A percentile compares a stretch with the other conserved stretches of the same genome.
Evolutionary conservation across 179 eudicot species (phyloP).

Genomic region (Dionaea muscipula): DNA sequence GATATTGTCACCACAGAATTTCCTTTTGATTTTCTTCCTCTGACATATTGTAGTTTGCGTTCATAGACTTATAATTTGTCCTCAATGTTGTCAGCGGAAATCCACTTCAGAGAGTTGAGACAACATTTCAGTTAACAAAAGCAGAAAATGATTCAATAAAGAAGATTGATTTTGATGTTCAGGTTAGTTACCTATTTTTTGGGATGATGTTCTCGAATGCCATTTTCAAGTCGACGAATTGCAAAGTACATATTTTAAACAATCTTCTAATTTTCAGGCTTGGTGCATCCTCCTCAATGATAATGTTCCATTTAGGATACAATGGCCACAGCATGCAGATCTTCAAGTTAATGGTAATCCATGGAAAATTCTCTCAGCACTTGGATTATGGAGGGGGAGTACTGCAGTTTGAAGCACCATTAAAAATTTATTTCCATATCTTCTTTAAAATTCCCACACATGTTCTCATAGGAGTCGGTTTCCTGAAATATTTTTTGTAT

Average conservation of each 20-base stretch:
- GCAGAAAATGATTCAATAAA: slow-evolving; percentile 58
- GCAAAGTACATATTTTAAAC: no score
- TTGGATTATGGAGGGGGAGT: background rate
- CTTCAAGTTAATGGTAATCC: slow-evolving; percentile 92
- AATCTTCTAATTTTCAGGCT: slow-evolving; percentile 41
- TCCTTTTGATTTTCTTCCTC: no score
- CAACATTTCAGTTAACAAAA: slow-evolving; percentile 73
- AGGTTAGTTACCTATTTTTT: slow-evolving; percentile 36
- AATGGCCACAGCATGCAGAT: slow-evolving; percentile 94
- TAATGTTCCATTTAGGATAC: slow-evolving; percentile 94
- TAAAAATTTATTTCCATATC: no score
- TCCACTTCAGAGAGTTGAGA: slow-evolving; percentile 71
- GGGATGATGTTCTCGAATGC: background rate
- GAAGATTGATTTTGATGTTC: slow-evolving; percentile 75
- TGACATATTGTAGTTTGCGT: no score
- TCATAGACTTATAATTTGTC: no score
- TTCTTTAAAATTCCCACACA: no score
- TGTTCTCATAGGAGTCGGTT: no score
- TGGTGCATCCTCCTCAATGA: slow-evolving; percentile 99
- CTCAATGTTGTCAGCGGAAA: slow-evolving; percentile 53
- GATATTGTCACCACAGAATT: no score
- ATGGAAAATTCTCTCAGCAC: slow-evolving; percentile 1
- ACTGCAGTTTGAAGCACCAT: no score
- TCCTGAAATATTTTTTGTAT: no score
- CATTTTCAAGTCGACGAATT: background rate